Conservation (phyloP, 2,329 filamentous ascomycete species). For the Apiospora hydei region DNA sequence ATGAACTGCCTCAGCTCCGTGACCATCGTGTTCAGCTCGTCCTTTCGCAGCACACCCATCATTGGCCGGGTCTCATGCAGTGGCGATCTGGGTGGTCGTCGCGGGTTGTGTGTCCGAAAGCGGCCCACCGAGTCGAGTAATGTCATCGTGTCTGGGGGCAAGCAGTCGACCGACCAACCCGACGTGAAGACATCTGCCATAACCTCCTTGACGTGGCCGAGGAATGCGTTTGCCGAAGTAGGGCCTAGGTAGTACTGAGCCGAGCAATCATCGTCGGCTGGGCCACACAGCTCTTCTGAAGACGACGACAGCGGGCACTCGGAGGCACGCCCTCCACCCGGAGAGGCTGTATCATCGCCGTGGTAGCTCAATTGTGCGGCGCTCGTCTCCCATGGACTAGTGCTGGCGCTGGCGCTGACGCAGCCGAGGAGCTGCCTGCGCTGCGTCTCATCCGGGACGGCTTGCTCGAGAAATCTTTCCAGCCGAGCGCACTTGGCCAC, state of each 20-base stretch:
- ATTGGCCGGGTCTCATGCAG: slow-evolving; percentile 44
- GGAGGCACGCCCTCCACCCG: slow-evolving; percentile 1
- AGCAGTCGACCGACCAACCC: slow-evolving; percentile 34
- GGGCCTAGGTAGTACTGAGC: slow-evolving; percentile 56
- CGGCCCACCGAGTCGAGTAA: slow-evolving; percentile 52
- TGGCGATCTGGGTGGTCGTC: slow-evolving; percentile 45
- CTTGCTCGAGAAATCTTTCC: slow-evolving; percentile 48
- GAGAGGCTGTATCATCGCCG: slow-evolving; percentile 14
- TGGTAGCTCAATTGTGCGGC: neutral
- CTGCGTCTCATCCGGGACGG: slow-evolving; percentile 44
- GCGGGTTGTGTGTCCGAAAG: slow-evolving; percentile 57
- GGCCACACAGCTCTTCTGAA: slow-evolving; percentile 48
- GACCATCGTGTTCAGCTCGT: slow-evolving; percentile 49
- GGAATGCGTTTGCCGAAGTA: slow-evolving; percentile 58
- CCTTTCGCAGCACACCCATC: slow-evolving; percentile 46
- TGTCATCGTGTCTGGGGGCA: slow-evolving; percentile 25
- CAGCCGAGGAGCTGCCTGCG: slow-evolving; percentile 34
- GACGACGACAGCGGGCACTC: slow-evolving; percentile 25
- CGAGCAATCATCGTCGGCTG: slow-evolving; percentile 53
- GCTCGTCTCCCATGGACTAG: neutral
- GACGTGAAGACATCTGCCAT: slow-evolving; percentile 50
- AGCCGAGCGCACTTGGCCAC: slow-evolving; percentile 48
- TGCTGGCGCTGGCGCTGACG: neutral
- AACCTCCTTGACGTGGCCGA: slow-evolving; percentile 57
- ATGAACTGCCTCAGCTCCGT: slow-evolving; percentile 51